Percentiles rank a stretch among this genome's conserved stretches.
These are phyloP conservation scores for Durio zibethinus DNA, from an alignment of 345 rosid genomes.

Conservation along the genomic window DNA sequence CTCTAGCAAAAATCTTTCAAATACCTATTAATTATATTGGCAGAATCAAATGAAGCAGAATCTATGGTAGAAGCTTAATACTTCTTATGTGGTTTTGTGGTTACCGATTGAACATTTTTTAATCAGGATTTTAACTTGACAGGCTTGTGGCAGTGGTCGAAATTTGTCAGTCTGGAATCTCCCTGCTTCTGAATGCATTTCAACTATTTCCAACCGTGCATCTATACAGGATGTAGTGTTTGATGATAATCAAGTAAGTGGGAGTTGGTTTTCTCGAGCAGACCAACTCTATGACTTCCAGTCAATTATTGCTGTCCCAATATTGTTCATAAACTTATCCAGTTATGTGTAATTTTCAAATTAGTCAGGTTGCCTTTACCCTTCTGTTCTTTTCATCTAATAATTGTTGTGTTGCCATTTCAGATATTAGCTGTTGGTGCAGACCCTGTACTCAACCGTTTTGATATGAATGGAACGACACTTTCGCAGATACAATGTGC, in stretches of 20 bases:
- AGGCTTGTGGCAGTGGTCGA: slow-evolving; percentile 79
- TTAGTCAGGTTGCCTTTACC: background rate
- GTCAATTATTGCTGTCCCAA: background rate
- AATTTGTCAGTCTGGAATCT: slow-evolving; percentile 79
- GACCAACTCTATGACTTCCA: background rate
- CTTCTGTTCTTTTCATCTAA: background rate
- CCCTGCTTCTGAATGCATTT: slow-evolving; percentile 77
- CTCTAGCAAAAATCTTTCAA: background rate
- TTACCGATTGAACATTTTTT: slow-evolving; percentile 5
- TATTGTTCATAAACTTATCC: background rate
- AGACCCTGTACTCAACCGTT: slow-evolving; percentile 69
- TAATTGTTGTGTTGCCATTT: slow-evolving; percentile 16
- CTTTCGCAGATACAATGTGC: slow-evolving; percentile 86
- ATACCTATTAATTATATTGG: background rate
- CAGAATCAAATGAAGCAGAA: background rate
- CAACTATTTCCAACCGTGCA: slow-evolving; percentile 44
- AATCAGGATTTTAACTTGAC: slow-evolving; percentile 16
- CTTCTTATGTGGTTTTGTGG: background rate
- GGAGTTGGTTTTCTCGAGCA: background rate
- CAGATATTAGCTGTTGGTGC: slow-evolving; percentile 92
- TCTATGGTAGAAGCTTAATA: background rate
- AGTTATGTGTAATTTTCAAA: background rate
- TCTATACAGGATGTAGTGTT: slow-evolving; percentile 68
- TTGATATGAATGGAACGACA: slow-evolving; percentile 62
- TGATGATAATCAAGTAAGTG: slow-evolving; percentile 73